Base-by-base conservation (phyloP, 805 yeast species). In the Suhomyces prunicola region DNA sequence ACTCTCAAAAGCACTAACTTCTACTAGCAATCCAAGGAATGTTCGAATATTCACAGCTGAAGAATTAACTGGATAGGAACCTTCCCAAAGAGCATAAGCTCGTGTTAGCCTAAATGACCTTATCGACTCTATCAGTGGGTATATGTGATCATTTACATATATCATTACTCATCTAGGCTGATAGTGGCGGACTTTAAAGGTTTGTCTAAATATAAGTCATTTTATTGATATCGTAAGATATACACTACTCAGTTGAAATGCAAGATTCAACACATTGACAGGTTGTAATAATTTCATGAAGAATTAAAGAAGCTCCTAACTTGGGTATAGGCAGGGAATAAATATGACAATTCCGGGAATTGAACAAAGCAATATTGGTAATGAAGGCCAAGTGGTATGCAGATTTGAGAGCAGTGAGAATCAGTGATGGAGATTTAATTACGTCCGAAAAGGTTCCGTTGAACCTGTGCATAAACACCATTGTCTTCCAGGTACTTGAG, bases 391-490 rank as follows among this genome's bases (percentile, higher is more conserved):
- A 31, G 36, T 31, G 36, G 36, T 39, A 39, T 39, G 24, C 42
- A 39, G 9, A 39, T 39, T 39, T 17, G 13, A 39, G 6, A 17
- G 24, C 24, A 39, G 24, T 4, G n/a, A 3, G 13, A 42, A 42
- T 42, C 10, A 27, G 31, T 10, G 29, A 26, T 8, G 29, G 29
- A 26, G 29, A 8, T 26, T 26, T 26, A 41, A 19, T 45, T 45
- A 9, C 4, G 22, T 3, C 78, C 78, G 48, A 59, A 70, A 48
- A 73, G 59, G 42, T 67, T 69, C 15, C 55, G 54, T 55, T 68
- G 68, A 19, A 74, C 57, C 17, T 65, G 65, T 26, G 62, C 54
- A 56, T 52, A 71, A 7, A 62, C 69, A 0, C 79, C 79, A 3
- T 50, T 44, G 29, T 59, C 52, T 44, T 74, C 72, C 62, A 68